phyloP scores from a whole-genome alignment of 1,284 basidiomycete species.

The Tilletia walkeri region DNA sequence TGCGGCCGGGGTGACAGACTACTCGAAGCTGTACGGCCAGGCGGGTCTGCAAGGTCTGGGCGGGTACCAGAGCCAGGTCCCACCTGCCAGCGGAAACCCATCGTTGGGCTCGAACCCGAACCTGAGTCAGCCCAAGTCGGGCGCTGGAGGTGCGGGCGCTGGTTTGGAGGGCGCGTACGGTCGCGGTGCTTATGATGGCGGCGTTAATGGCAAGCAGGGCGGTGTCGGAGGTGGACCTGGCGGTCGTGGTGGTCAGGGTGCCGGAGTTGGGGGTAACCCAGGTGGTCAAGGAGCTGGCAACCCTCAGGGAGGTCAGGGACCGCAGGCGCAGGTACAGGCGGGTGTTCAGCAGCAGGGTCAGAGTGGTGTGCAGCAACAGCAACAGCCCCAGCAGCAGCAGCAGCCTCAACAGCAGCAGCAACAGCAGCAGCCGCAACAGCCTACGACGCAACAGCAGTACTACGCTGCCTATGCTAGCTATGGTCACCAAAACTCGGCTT shows the following conservation, averaged over 20 bases:
- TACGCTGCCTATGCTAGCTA: slow-evolving; percentile 44
- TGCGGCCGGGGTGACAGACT: slow-evolving; percentile 36
- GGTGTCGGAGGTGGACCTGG: neutral
- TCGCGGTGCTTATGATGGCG: slow-evolving; percentile 5
- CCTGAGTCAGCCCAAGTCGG: slow-evolving; percentile 13
- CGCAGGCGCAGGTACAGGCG: neutral
- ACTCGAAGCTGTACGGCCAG: slow-evolving; percentile 49
- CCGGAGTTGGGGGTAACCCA: neutral
- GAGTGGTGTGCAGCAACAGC: slow-evolving; percentile 28
- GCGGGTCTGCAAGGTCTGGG: slow-evolving; percentile 19
- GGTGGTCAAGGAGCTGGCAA: slow-evolving; percentile 1
- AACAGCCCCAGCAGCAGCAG: slow-evolving; percentile 21
- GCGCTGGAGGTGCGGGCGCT: slow-evolving; percentile 19
- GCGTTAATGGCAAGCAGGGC: neutral
- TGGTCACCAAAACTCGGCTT: slow-evolving; percentile 40
- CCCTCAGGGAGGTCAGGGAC: neutral
- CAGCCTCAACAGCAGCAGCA: slow-evolving; percentile 35
- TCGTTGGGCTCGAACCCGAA: slow-evolving; percentile 19
- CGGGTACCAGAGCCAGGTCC: slow-evolving; percentile 6
- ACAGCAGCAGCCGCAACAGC: slow-evolving; percentile 45
- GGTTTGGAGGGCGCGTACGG: slow-evolving; percentile 10
- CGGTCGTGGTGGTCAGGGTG: slow-evolving; percentile 1
- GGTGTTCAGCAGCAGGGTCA: slow-evolving; percentile 32
- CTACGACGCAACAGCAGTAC: slow-evolving; percentile 52
- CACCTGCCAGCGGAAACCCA: neutral